Conservation (phyloP, 2,329 filamentous ascomycete species). For the Aspergillus vadensis region DNA sequence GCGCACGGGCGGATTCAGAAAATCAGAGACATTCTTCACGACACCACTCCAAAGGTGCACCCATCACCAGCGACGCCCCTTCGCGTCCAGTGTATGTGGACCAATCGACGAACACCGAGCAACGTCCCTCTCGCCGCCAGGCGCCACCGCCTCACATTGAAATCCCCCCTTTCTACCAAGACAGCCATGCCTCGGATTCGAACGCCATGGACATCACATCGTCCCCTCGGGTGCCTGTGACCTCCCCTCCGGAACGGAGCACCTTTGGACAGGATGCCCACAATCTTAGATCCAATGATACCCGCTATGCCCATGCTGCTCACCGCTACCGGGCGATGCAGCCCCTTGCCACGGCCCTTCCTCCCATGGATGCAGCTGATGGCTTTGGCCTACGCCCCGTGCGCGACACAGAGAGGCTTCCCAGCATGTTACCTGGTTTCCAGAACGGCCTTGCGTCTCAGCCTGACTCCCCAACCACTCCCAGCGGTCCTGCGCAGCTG, state of each 20-base stretch:
- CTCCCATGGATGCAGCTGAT: conserved; percentile 69
- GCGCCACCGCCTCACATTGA: conserved; percentile 83
- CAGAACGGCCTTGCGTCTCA: conserved; percentile 76
- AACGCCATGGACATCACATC: conserved; percentile 63
- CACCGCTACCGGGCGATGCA: conserved; percentile 61
- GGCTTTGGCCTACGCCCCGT: conserved; percentile 75
- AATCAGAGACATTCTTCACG: conserved; percentile 55
- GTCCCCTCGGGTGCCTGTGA: conserved; percentile 64
- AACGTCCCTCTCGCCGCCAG: conserved; percentile 70
- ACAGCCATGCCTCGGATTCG: conserved; percentile 50
- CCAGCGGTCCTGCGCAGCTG: conserved; percentile 66
- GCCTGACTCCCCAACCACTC: conserved; percentile 87
- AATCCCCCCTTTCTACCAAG: conserved; percentile 63
- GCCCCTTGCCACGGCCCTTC: conserved; percentile 66
- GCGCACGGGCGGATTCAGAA: conserved; percentile 81
- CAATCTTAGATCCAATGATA: conserved; percentile 50
- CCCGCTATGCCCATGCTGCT: conserved; percentile 46
- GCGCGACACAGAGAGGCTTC: conserved; percentile 78
- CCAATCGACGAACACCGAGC: conserved; percentile 57
- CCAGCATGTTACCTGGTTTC: conserved; percentile 74
- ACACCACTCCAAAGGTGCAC: conserved; percentile 31
- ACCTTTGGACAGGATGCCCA: conserved; percentile 60
- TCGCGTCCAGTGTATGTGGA: conserved; percentile 42
- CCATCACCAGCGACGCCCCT: conserved; percentile 31
- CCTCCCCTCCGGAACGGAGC: conserved; percentile 71